phyloP scores from a whole-genome alignment of 805 yeast species.

The Yamadazyma tumulicola region DNA sequence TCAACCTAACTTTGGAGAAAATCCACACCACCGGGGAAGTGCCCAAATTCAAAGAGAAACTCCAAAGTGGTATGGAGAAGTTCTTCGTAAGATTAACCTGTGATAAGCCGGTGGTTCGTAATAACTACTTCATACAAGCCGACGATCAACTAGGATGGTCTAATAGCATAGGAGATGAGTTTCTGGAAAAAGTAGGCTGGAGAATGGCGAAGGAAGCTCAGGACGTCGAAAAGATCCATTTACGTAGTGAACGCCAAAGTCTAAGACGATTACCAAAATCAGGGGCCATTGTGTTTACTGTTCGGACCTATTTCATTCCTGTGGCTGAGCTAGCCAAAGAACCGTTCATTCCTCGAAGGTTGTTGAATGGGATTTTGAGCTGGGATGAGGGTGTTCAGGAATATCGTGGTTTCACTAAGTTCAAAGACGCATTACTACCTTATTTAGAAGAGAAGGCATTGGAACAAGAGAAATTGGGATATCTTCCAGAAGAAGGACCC shows the following conservation, averaged over 20 bases:
- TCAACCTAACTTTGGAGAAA: slow-evolving; percentile 49
- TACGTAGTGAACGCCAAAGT: slow-evolving; percentile 64
- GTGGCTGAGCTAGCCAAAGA: slow-evolving; percentile 51
- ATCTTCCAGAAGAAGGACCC: slow-evolving; percentile 36
- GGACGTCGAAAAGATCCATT: slow-evolving; percentile 45
- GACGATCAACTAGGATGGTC: slow-evolving; percentile 67
- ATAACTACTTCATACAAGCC: slow-evolving; percentile 63
- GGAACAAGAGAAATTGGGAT: slow-evolving; percentile 46
- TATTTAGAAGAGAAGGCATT: slow-evolving; percentile 46
- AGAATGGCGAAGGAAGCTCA: slow-evolving; percentile 53
- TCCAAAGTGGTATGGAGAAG: slow-evolving; percentile 62
- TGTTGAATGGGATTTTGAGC: slow-evolving; percentile 54
- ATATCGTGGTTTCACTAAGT: slow-evolving; percentile 56
- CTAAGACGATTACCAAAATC: slow-evolving; percentile 56
- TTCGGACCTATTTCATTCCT: slow-evolving; percentile 62
- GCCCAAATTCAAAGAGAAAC: slow-evolving; percentile 58
- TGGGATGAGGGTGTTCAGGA: slow-evolving; percentile 61
- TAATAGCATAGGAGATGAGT: slow-evolving; percentile 57
- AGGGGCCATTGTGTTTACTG: slow-evolving; percentile 58
- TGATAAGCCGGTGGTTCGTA: slow-evolving; percentile 64
- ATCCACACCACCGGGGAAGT: slow-evolving; percentile 69
- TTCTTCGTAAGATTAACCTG: slow-evolving; percentile 54
- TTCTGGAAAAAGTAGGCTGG: slow-evolving; percentile 55
- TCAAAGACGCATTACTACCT: slow-evolving; percentile 52
- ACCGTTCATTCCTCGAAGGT: slow-evolving; percentile 58